phyloP scores from a whole-genome alignment of 83 land plant species.

The Larix sibirica region DNA sequence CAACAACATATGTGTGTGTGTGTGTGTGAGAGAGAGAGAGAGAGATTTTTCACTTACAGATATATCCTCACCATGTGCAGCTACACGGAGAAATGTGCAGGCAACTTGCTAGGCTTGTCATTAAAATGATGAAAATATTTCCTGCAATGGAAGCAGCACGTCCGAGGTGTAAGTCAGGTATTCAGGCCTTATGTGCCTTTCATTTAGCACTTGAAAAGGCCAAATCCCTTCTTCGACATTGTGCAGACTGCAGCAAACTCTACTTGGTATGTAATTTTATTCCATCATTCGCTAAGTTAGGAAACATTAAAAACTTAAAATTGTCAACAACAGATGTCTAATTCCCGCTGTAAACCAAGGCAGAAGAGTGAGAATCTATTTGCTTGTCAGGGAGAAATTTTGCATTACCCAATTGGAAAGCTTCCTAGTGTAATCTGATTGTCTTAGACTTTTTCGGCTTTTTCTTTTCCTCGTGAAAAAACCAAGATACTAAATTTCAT shows the following conservation, averaged over 20 bases:
- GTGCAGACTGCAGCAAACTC: constrained; percentile 80
- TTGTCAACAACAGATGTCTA: no score
- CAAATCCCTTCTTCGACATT: constrained; percentile 74
- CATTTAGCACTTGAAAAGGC: constrained; percentile 84
- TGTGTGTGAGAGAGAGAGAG: neutral
- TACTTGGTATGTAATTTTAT: constrained; percentile 57
- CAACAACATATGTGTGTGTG: neutral
- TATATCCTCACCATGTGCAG: constrained; percentile 30
- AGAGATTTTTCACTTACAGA: neutral
- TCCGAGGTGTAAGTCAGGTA: constrained; percentile 71
- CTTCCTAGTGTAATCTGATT: neutral
- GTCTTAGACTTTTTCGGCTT: neutral
- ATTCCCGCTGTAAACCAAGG: no score
- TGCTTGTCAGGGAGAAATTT: no score
- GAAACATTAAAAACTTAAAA: no score
- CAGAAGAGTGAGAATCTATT: no score
- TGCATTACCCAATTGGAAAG: neutral
- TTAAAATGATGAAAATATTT: constrained; percentile 43
- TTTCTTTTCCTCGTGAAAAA: neutral
- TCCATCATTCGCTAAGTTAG: neutral
- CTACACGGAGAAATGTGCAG: constrained; percentile 78
- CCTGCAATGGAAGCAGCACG: constrained; percentile 77
- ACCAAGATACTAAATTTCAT: neutral
- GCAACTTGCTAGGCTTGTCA: constrained; percentile 47
- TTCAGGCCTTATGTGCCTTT: constrained; percentile 77